phyloP scores from a whole-genome alignment of 1,139 yeast genomes.

The Taphrina confusa region DNA sequence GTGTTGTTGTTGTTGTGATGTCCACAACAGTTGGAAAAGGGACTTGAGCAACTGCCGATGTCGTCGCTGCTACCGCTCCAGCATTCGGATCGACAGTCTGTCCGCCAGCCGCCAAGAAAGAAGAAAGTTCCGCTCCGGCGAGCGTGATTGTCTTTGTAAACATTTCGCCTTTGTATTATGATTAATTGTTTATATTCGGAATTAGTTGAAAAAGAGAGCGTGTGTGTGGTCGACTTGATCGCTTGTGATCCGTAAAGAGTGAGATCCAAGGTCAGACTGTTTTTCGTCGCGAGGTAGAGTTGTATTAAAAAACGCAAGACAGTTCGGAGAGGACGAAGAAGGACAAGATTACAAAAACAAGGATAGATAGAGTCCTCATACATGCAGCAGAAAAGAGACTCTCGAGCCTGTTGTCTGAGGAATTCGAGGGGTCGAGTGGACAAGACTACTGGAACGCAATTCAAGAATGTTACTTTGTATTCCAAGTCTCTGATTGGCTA shows the following conservation, averaged over 20 bases:
- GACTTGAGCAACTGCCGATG: constrained; percentile 9
- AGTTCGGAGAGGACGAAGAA: too few species aligned
- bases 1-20: constrained; percentile 12
- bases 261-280: constrained; percentile 6
- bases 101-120: constrained; percentile 32
- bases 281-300: too few species aligned
- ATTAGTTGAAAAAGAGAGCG: constrained; percentile 24
- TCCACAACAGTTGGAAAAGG: constrained; percentile 11
- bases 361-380: too few species aligned
- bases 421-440: constrained; percentile 2
- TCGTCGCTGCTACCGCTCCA: constrained; percentile 9
- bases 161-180: too few species aligned
- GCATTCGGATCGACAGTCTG: constrained; percentile 27
- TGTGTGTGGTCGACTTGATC: constrained; percentile 15
- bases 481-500: not conserved
- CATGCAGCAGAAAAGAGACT: not conserved
- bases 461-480: constrained; percentile 6
- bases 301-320: too few species aligned
- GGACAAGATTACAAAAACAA: not conserved
- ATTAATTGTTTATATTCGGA: too few species aligned
- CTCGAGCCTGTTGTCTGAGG: constrained; percentile 2
- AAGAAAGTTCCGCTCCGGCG: constrained; percentile 27
- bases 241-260: constrained; percentile 32
- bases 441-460: constrained; percentile 7
- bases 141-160: constrained; percentile 29